These are phyloP conservation scores for Malassezia yamatoensis DNA, from an alignment of 1,284 basidiomycete genomes.

Conservation along the genomic window DNA sequence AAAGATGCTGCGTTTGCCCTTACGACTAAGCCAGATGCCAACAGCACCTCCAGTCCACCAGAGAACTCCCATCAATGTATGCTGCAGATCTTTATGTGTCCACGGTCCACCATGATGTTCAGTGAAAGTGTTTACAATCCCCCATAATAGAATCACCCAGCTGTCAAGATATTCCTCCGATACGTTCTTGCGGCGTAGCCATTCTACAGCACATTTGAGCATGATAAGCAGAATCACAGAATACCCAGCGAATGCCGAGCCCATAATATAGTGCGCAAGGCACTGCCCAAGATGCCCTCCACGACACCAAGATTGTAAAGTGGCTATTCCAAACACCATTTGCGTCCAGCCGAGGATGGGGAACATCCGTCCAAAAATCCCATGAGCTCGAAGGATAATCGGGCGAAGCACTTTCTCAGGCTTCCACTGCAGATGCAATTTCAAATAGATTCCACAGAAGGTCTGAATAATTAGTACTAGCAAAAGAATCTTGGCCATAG, in stretches of 20 bases:
- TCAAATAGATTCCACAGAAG: conserved; percentile 73
- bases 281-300: conserved; percentile 57
- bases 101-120: conserved; percentile 52
- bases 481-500: conserved; percentile 33
- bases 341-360: conserved; percentile 65
- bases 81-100: conserved; percentile 86
- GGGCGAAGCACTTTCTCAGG: conserved; percentile 63
- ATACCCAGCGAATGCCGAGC: conserved; percentile 59
- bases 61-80: conserved; percentile 57
- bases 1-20: conserved; percentile 72
- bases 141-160: conserved; percentile 75
- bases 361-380: conserved; percentile 71
- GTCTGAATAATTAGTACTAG: conserved; percentile 54
- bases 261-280: conserved; percentile 59
- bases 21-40: conserved; percentile 73
- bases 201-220: conserved; percentile 68
- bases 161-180: conserved; percentile 82
- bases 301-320: conserved; percentile 54
- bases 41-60: conserved; percentile 84
- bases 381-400: conserved; percentile 64
- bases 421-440: conserved; percentile 67
- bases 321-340: conserved; percentile 37
- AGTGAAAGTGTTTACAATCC: conserved; percentile 79
- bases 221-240: conserved; percentile 72
- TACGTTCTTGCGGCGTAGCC: conserved; percentile 56